Evolutionary conservation across 163 green algal species (phyloP).

Genomic region (Chlorella variabilis): DNA sequence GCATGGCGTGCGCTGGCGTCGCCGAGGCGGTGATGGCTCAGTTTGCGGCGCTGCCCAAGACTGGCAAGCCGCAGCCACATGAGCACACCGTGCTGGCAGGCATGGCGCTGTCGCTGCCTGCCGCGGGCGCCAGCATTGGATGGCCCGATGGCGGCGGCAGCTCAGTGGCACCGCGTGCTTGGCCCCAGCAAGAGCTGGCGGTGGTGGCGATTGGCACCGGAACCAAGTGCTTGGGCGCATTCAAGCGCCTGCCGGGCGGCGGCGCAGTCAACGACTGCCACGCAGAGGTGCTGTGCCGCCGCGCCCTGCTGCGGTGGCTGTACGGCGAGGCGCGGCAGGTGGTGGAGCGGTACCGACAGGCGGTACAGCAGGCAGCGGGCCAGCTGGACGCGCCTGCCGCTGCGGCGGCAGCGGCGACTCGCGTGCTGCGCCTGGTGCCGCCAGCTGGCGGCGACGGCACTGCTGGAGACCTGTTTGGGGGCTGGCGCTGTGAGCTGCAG

Average conservation of each 20-base stretch:
- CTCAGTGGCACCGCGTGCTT: not conserved
- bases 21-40: constrained; percentile 45
- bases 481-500: constrained; percentile 44
- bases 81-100: constrained; percentile 86
- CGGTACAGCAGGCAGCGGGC: not conserved
- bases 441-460: not conserved
- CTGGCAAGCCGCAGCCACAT: constrained; percentile 80
- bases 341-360: constrained; percentile 4
- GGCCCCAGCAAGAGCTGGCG: not conserved
- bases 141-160: too few relatives aligned
- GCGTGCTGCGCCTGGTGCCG: constrained; percentile 20
- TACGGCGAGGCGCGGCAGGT: constrained; percentile 55
- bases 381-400: not conserved
- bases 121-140: not conserved
- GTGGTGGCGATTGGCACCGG: constrained; percentile 79
- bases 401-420: not conserved
- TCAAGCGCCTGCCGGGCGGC: constrained; percentile 44
- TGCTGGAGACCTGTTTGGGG: not conserved
- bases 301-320: constrained; percentile 74
- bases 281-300: constrained; percentile 78
- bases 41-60: constrained; percentile 69
- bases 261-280: constrained; percentile 82
- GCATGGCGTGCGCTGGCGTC: too few relatives aligned
- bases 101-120: constrained; percentile 38
- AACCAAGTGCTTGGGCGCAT: constrained; percentile 81